These are phyloP conservation scores for Bipolaris cookei DNA, from an alignment of 2,329 filamentous ascomycete species.

Conservation along the genomic window DNA sequence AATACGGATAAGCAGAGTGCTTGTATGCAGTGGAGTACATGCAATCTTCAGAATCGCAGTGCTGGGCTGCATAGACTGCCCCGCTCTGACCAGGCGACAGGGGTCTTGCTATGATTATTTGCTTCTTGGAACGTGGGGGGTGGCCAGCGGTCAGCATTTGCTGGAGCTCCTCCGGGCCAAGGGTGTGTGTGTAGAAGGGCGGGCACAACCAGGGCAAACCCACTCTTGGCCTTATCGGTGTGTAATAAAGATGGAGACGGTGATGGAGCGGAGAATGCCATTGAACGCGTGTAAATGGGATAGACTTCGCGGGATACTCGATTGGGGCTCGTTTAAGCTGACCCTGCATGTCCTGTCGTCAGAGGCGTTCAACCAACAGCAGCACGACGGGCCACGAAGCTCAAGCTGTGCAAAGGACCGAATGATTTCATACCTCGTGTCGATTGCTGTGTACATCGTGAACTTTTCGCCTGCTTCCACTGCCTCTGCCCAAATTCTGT, in stretches of 20 bases:
- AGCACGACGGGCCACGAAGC: constrained; percentile 21
- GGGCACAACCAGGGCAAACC: constrained; percentile 6
- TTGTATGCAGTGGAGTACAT: background rate
- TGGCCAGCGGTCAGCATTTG: constrained; percentile 16
- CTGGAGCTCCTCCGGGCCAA: constrained; percentile 4
- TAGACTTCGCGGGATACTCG: constrained; percentile 12
- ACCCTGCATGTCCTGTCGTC: constrained; percentile 36
- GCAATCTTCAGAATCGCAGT: background rate
- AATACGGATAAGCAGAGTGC: constrained; percentile 1
- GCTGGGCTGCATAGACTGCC: background rate
- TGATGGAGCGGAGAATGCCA: constrained; percentile 11
- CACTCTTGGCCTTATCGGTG: constrained; percentile 23
- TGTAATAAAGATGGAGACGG: constrained; percentile 30
- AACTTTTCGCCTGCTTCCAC: constrained; percentile 9
- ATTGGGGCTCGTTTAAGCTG: constrained; percentile 27
- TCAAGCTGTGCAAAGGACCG: constrained; percentile 23
- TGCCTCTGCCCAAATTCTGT: background rate
- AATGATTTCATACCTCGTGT: constrained; percentile 14
- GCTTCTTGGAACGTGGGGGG: constrained; percentile 12
- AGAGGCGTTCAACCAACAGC: constrained; percentile 25
- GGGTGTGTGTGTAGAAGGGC: constrained; percentile 11
- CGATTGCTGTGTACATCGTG: constrained; percentile 16
- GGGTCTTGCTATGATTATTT: background rate
- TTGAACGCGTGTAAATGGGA: constrained; percentile 15
- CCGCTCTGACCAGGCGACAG: background rate